Base-by-base conservation (phyloP, 139 green algal species). In the Chlamydomonas asymmetrica region DNA sequence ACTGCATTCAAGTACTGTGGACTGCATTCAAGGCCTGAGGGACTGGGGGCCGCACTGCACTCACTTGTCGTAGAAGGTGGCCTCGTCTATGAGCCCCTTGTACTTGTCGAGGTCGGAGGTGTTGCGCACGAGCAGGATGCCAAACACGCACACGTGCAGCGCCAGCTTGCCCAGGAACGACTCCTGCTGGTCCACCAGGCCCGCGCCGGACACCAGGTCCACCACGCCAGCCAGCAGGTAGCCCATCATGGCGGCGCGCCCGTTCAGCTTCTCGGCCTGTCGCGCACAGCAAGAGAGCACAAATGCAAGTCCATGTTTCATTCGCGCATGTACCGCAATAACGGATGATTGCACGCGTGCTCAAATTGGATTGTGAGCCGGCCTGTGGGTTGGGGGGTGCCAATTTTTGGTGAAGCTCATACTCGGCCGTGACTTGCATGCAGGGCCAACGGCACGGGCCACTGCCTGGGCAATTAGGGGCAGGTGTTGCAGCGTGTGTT, bases 221-320 rank as follows among this genome's bases (percentile, higher is more conserved):
- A 97, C 91, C 29, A 92, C 62, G 9, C 88, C 79, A 23, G 91
- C 93, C 70, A 94, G 67, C 10, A 96, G 76, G 81, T 98, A 98
- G 67, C 93, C 94, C 60, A 98, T 74, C 94, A 98, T 98, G 56
- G 90, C 91, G 13, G 94, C 94, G n/a, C 94, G 85, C 23, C 94
- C 94, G 76, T 98, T 98, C 0, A 97, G 86, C 88, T 97, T 97
- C 86, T 98, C 94, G 48, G 94, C 94, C 89, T 94, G 82, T 23
- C 23, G 37, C n/a, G n/a, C n/a, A n/a, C n/a, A n/a, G n/a, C n/a
- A n/a, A n/a, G n/a, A n/a, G n/a, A n/a, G n/a, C n/a, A n/a, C n/a
- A n/a, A n/a, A n/a, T n/a, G n/a, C n/a, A n/a, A n/a, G n/a, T n/a
- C n/a, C n/a, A n/a, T n/a, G n/a, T n/a, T n/a, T n/a, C n/a, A n/a